phyloP scores from a whole-genome alignment of 2,329 filamentous ascomycete genomes.

The Nemania abortiva region DNA sequence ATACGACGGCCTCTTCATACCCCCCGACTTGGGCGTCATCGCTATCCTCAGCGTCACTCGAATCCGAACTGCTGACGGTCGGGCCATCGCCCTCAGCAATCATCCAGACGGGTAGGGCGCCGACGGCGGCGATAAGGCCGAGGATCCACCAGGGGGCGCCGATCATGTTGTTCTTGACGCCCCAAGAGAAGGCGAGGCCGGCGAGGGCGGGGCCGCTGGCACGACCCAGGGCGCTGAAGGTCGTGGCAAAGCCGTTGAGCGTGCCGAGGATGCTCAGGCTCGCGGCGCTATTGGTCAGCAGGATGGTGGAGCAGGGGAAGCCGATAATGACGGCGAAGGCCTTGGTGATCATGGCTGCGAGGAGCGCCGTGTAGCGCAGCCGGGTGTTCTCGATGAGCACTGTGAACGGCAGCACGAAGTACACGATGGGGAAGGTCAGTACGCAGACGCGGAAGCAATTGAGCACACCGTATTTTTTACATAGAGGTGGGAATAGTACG shows the following conservation, averaged over 20 bases:
- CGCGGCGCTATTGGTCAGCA: conserved; percentile 87
- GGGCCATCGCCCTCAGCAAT: conserved; percentile 81
- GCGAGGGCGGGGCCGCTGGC: conserved; percentile 81
- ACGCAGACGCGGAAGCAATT: conserved; percentile 77
- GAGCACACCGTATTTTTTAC: conserved; percentile 78
- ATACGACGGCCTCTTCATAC: conserved; percentile 45
- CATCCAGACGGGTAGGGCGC: conserved; percentile 78
- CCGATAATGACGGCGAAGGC: conserved; percentile 82
- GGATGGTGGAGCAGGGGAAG: conserved; percentile 89
- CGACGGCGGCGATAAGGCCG: conserved; percentile 70
- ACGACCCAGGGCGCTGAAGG: conserved; percentile 82
- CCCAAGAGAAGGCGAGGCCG: conserved; percentile 80
- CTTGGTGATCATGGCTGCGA: conserved; percentile 78
- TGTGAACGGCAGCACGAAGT: conserved; percentile 85
- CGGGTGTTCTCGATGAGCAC: conserved; percentile 67
- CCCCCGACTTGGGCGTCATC: conserved; percentile 52
- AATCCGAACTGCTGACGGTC: conserved; percentile 48
- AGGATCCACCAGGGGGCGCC: conserved; percentile 86
- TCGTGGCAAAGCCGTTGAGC: conserved; percentile 90
- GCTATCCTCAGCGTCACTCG: conserved; percentile 42
- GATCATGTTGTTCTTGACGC: conserved; percentile 80
- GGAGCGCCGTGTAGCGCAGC: conserved; percentile 71
- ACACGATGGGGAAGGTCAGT: conserved; percentile 77
- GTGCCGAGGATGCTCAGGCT: conserved; percentile 85
- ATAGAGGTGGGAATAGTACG: conserved; percentile 82